A percentile compares a stretch with the other conserved stretches of the same genome.
These are phyloP conservation scores for Histomonas meleagridis DNA, from an alignment of 208 protist genomes.

Conservation along the genomic window DNA sequence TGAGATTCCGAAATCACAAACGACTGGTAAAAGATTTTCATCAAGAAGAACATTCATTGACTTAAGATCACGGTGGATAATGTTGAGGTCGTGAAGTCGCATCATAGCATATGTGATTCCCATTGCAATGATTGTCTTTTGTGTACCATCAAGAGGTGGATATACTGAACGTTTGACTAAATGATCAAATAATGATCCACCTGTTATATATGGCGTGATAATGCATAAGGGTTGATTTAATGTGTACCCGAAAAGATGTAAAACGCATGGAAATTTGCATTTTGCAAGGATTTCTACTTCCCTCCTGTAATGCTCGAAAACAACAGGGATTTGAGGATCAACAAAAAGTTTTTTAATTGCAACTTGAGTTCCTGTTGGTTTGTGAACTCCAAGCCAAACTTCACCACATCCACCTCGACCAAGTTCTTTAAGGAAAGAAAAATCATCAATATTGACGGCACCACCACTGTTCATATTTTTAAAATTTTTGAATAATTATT, in stretches of 20 bases:
- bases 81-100: neutral
- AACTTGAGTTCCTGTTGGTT: neutral
- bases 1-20: conserved; percentile 12
- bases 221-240: neutral
- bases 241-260: neutral
- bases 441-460: neutral
- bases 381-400: neutral
- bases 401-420: neutral
- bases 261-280: neutral
- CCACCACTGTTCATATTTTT: neutral
- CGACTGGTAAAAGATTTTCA: neutral
- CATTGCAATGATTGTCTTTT: neutral
- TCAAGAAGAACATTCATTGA: neutral
- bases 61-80: neutral
- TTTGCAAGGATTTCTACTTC: neutral
- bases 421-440: neutral
- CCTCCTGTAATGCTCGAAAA: neutral
- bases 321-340: neutral
- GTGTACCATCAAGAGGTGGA: neutral
- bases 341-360: neutral
- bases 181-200: neutral
- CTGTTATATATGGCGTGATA: neutral
- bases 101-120: neutral
- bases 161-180: neutral
- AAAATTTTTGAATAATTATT: too few species aligned